Evolutionary conservation across 2,329 filamentous ascomycete genomes (phyloP).

Genomic region (Penicillium sp.): DNA sequence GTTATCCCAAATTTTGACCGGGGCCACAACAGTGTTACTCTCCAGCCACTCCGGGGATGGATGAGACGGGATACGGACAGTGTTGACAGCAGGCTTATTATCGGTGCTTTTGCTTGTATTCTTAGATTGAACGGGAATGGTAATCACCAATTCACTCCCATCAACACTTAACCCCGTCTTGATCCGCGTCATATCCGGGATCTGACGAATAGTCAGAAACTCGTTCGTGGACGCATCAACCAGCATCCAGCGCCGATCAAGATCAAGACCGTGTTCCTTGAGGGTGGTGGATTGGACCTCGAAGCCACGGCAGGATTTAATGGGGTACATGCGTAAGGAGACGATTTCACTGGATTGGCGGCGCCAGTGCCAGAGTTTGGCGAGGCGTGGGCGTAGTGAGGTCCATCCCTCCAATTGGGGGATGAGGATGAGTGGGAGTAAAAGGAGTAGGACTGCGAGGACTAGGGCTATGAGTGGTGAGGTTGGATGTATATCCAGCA

Average conservation of each 20-base stretch:
- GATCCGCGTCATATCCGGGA: slow-evolving; percentile 68
- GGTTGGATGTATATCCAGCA: slow-evolving; percentile 18
- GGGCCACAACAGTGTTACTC: slow-evolving; percentile 56
- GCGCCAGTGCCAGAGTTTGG: slow-evolving; percentile 21
- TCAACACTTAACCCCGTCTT: slow-evolving; percentile 57
- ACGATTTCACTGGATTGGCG: slow-evolving; percentile 39
- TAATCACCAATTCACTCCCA: slow-evolving; percentile 52
- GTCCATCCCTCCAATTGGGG: slow-evolving; percentile 24
- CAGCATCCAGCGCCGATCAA: slow-evolving; percentile 73
- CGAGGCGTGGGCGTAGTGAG: slow-evolving; percentile 16
- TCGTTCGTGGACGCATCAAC: slow-evolving; percentile 59
- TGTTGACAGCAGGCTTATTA: slow-evolving; percentile 10
- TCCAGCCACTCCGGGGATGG: slow-evolving; percentile 61
- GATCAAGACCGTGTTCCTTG: slow-evolving; percentile 62
- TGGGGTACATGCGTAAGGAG: slow-evolving; percentile 64
- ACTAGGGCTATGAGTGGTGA: slow-evolving; percentile 13
- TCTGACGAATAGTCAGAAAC: slow-evolving; percentile 68
- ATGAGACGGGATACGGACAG: slow-evolving; percentile 61
- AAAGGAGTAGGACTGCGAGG: slow-evolving; percentile 20
- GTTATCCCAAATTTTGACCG: slow-evolving; percentile 65
- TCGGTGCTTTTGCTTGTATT: slow-evolving; percentile 36
- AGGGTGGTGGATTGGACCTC: slow-evolving; percentile 59
- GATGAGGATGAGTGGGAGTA: slow-evolving; percentile 26
- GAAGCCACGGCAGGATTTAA: slow-evolving; percentile 71
- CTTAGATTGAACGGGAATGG: slow-evolving; percentile 57